Base-by-base conservation (phyloP, 225 moss, liverwort and hornwort species). In the Asterella californica region DNA sequence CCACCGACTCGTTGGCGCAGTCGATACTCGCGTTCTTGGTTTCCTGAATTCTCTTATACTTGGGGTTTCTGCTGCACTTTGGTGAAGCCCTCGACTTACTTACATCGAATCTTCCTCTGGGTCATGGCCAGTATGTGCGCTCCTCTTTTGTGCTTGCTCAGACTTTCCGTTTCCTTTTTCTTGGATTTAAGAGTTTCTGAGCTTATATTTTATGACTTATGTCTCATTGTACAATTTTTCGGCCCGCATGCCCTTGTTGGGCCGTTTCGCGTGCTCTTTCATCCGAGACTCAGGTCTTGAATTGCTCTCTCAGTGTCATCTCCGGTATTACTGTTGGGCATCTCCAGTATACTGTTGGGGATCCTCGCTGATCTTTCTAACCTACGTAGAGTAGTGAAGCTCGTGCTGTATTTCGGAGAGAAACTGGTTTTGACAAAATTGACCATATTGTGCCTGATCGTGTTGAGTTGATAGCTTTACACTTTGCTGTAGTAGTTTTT, bases 21-120 rank as follows among this genome's bases (percentile, higher is more conserved):
- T 48, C 87, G 83, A 54, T 86, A 81, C 76, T 76, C 83, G 45
- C 94, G 96, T 74, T 89, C 92, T 80, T 96, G 96, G 96, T 81
- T 96, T 68, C 94, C 89, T 45, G 86, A 90, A 77, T 79, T 90
- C 32, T 78, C 86, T 46, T 96, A 96, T 55, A 84, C 90, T 74
- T 89, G 81, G 85, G 96, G 96, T 34, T 91, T 86, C 70, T 45
- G 92, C 73, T 62, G 85, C 5, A 77, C 59, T 46, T 79, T 85
- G 52, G 10, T 94, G 14, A 37, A 79, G 66, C 96, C 96, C 46
- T 83, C 86, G 27, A 85, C 74, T 36, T n/a, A 0, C 25, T 24
- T 87, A 46, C 86, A 89, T 76, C 88, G 89, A 12, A 78, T 88
- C 69, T 55, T 90, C 72, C 70, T 94, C 82, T 90, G 91, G 90